Evolutionary conservation across 2,329 filamentous ascomycete species (phyloP).

Genomic region (Paecilomyces sp.): DNA sequence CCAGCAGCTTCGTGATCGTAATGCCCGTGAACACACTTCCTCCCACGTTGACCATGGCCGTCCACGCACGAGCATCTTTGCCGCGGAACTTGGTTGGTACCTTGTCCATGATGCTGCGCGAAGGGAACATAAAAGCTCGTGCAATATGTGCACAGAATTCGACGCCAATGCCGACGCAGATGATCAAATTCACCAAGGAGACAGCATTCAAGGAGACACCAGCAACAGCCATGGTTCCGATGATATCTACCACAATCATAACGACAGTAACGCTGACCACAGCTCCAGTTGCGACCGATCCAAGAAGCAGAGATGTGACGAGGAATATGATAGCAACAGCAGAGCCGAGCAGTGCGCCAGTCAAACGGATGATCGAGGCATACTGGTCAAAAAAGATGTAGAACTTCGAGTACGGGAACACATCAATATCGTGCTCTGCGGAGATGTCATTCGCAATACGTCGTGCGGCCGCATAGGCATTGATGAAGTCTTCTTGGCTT

Average conservation of each 20-base stretch:
- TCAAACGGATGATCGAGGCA: slow-evolving; percentile 71
- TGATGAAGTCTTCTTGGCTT: slow-evolving; percentile 87
- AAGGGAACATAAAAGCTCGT: slow-evolving; percentile 91
- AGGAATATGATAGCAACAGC: slow-evolving; percentile 80
- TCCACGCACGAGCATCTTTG: slow-evolving; percentile 81
- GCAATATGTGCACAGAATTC: slow-evolving; percentile 98
- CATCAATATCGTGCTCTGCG: slow-evolving; percentile 63
- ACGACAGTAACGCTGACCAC: slow-evolving; percentile 80
- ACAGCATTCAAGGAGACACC: slow-evolving; percentile 90
- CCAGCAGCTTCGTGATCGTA: slow-evolving; percentile 88
- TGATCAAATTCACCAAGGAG: slow-evolving; percentile 90
- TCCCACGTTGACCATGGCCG: slow-evolving; percentile 88
- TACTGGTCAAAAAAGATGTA: slow-evolving; percentile 99
- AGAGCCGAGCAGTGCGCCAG: slow-evolving; percentile 69
- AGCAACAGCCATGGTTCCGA: slow-evolving; percentile 87
- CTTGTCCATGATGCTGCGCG: slow-evolving; percentile 70
- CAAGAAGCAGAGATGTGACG: slow-evolving; percentile 72
- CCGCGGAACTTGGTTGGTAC: slow-evolving; percentile 72
- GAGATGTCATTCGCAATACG: slow-evolving; percentile 76
- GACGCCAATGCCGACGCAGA: slow-evolving; percentile 91
- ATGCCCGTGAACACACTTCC: slow-evolving; percentile 94
- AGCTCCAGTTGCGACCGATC: slow-evolving; percentile 71
- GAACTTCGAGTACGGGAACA: slow-evolving; percentile 96
- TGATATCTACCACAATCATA: slow-evolving; percentile 92
- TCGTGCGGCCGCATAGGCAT: slow-evolving; percentile 79